A percentile compares a stretch with the other conserved stretches of the same genome.
These are phyloP conservation scores for Neocucurbitaria cava DNA, from an alignment of 2,329 filamentous ascomycete genomes.

Conservation along the genomic window DNA sequence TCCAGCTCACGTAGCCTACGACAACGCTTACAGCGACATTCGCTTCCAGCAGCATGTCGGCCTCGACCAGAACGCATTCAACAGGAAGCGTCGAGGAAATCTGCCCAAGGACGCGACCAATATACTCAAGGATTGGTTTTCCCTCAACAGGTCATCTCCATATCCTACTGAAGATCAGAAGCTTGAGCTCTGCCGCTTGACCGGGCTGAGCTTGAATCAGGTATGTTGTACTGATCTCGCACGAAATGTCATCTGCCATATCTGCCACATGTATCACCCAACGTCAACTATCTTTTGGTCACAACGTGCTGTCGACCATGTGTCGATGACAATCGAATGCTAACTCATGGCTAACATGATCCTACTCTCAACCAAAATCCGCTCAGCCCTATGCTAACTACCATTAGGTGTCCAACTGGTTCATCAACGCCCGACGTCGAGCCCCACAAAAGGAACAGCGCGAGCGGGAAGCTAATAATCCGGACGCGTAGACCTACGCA, in stretches of 20 bases:
- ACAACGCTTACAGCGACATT: conserved; percentile 30
- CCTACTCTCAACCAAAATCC: background rate
- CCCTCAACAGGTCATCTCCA: conserved; percentile 62
- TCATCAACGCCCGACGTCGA: conserved; percentile 77
- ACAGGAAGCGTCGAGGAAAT: conserved; percentile 74
- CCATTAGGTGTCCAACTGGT: conserved; percentile 74
- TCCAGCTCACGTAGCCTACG: conserved; percentile 23
- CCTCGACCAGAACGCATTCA: conserved; percentile 39
- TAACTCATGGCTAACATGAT: background rate
- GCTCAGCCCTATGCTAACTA: conserved; percentile 14
- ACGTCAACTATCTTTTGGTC: conserved; percentile 5
- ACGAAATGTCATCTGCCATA: conserved; percentile 4
- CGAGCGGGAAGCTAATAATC: conserved; percentile 31
- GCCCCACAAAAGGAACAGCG: conserved; percentile 40
- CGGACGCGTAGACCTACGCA: conserved; percentile 9
- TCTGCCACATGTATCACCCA: conserved; percentile 23
- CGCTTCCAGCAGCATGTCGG: conserved; percentile 40
- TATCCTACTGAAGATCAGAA: conserved; percentile 92
- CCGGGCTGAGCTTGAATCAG: conserved; percentile 79
- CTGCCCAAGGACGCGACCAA: conserved; percentile 90
- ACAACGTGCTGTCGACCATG: conserved; percentile 7
- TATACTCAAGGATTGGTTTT: conserved; percentile 81
- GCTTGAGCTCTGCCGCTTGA: conserved; percentile 77
- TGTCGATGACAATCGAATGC: background rate
- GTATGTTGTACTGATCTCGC: conserved; percentile 33